phyloP scores from a whole-genome alignment of 1,139 yeast species.

The Taphrina communis region DNA sequence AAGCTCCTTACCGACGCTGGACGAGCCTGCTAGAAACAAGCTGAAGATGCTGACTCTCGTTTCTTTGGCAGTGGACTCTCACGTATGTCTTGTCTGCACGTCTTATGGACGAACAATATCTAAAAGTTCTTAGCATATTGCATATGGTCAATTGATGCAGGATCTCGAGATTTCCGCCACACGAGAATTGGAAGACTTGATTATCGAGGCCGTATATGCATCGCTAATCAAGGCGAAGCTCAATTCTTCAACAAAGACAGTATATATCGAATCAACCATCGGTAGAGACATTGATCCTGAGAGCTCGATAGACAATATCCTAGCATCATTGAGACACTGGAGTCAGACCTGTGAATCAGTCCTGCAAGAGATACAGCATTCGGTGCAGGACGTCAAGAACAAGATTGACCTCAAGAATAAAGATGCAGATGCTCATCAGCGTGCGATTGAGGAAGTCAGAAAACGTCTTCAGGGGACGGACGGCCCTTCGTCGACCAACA shows the following conservation, averaged over 20 bases:
- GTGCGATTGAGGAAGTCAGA: slow-evolving; percentile 8
- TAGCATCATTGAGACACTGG: slow-evolving; percentile 3
- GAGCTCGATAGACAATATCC: slow-evolving; percentile 5
- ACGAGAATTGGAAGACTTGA: slow-evolving; percentile 18
- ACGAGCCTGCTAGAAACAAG: slow-evolving; percentile 10
- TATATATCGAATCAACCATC: slow-evolving; percentile 14
- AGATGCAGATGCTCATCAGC: slow-evolving; percentile 14
- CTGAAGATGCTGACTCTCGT: slow-evolving; percentile 29
- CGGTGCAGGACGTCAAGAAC: slow-evolving; percentile 4
- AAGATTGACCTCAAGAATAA: neutral
- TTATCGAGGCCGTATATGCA: slow-evolving; percentile 31
- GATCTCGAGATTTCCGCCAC: slow-evolving; percentile 11
- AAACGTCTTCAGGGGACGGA: neutral
- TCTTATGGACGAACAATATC: neutral
- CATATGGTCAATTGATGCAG: slow-evolving; percentile 10
- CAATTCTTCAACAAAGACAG: slow-evolving; percentile 15
- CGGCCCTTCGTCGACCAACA: neutral
- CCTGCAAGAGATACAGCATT: slow-evolving; percentile 2
- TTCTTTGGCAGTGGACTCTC: slow-evolving; percentile 18
- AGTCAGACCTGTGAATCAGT: slow-evolving; percentile 21
- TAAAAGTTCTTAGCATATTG: neutral
- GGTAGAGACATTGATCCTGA: slow-evolving; percentile 26
- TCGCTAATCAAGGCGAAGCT: slow-evolving; percentile 28
- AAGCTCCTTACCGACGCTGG: neutral
- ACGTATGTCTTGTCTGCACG: slow-evolving; percentile 1